Percentiles rank a stretch among this genome's conserved stretches.
Evolutionary conservation across 2,329 filamentous ascomycete genomes (phyloP).

Genomic region (Fusarium tuaranense): DNA sequence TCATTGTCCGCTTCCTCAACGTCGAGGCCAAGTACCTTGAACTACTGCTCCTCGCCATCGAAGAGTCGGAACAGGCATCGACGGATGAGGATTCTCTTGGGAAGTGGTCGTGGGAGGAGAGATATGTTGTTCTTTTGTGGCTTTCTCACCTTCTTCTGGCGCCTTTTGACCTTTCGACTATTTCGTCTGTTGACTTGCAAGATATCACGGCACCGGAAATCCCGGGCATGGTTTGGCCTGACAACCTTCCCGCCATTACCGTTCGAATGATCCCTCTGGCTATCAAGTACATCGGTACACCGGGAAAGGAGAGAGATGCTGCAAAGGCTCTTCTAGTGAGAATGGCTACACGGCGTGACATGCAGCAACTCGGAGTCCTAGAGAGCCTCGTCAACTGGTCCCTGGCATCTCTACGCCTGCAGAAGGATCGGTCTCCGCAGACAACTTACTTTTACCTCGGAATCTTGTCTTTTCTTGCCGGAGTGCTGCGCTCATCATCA

Average conservation of each 20-base stretch:
- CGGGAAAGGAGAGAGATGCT: slow-evolving; percentile 90
- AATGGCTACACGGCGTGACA: slow-evolving; percentile 85
- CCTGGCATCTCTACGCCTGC: slow-evolving; percentile 67
- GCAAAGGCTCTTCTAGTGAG: slow-evolving; percentile 87
- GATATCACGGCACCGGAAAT: slow-evolving; percentile 58
- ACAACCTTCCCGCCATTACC: slow-evolving; percentile 75
- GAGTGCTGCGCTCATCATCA: slow-evolving; percentile 75
- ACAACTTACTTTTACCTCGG: slow-evolving; percentile 84
- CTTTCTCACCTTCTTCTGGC: slow-evolving; percentile 84
- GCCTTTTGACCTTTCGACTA: slow-evolving; percentile 89
- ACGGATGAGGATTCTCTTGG: slow-evolving; percentile 26
- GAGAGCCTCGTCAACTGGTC: slow-evolving; percentile 78
- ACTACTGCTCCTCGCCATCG: slow-evolving; percentile 79
- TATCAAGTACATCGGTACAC: slow-evolving; percentile 75
- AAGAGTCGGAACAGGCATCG: slow-evolving; percentile 62
- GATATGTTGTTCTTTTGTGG: slow-evolving; percentile 91
- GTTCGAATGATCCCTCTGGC: slow-evolving; percentile 77
- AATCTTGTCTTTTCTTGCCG: slow-evolving; percentile 81
- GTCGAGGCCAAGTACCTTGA: slow-evolving; percentile 91
- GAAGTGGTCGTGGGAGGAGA: slow-evolving; percentile 83
- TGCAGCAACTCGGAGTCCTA: slow-evolving; percentile 82
- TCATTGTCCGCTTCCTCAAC: slow-evolving; percentile 89
- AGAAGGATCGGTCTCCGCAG: slow-evolving; percentile 48
- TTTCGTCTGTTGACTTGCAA: slow-evolving; percentile 73
- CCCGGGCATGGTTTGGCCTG: slow-evolving; percentile 66